Evolutionary conservation across 768 basidiomycete genomes (phyloP), one percentile per base, ranked within the genome.

Genomic region (Mycena rebaudengoi): DNA sequence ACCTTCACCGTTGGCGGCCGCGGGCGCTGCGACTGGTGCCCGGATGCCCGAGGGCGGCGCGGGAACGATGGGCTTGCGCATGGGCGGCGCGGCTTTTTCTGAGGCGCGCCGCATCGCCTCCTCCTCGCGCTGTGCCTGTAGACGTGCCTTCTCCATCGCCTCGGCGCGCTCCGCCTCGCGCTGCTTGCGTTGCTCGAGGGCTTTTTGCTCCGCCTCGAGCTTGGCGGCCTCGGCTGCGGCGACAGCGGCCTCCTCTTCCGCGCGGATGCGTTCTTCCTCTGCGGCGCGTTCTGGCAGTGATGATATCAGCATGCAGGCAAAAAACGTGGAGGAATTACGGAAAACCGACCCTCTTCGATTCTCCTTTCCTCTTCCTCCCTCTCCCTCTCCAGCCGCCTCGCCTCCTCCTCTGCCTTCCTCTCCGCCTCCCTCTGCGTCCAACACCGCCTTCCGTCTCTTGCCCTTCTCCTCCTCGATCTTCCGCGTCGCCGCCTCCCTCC

Each of bases 381-480:
- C 70, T 91, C 83, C 72, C 87, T 89, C 67, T 83, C 83, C 70
- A 88, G 82, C 53, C 69, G 60, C 52, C 69, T 72, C 11, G 76
- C 77, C 40, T 83, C 85, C 60, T 84, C 80, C 45, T 83, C 83
- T 28, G 73, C 67, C 0, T 56, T 71, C 39, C 79, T 77, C 76
- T 91, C 84, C 73, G 87, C 90, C 70, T 86, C 89, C 66, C 88
- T 79, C 61, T 81, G 79, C 66, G 88, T n/a, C 86, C 28, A 90
- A 61, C 41, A 93, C 76, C 14, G 79, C 77, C 63, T 82, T 82
- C 62, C 82, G 82, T 67, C 90, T 82, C 82, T 89, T 91, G 46
- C 84, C 83, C 83, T 95, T 96, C 81, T 96, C 95, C 72, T 92
- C 89, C 62, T 88, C 89, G 55, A 95, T 88, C 83, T 90, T 95